These are phyloP conservation scores for Talaromyces verruculosus DNA, from an alignment of 2,329 filamentous ascomycete genomes.

Conservation along the genomic window DNA sequence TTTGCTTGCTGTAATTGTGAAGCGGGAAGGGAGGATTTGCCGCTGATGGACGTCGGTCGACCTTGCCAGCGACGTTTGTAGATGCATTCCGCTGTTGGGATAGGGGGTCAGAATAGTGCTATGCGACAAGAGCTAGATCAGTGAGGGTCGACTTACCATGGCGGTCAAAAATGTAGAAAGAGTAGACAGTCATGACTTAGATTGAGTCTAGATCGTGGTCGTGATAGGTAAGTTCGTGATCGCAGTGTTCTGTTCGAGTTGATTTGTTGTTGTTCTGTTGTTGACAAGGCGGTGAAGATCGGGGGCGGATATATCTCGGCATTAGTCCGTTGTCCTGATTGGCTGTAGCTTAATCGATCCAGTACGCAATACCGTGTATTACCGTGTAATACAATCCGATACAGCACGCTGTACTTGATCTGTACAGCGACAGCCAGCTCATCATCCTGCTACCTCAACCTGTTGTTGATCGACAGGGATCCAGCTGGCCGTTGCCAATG, in stretches of 20 bases:
- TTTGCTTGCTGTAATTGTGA: constrained; percentile 49
- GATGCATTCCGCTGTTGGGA: constrained; percentile 90
- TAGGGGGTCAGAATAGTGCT: background rate
- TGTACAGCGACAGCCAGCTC: constrained; percentile 1
- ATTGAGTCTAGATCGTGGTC: background rate
- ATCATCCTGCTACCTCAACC: background rate
- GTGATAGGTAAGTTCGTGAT: background rate
- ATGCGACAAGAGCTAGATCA: constrained; percentile 12
- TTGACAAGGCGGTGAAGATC: constrained; percentile 3
- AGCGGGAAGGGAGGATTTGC: constrained; percentile 48
- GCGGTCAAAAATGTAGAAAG: constrained; percentile 98
- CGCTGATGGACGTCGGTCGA: constrained; percentile 47
- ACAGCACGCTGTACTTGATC: background rate
- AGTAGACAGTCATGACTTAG: constrained; percentile 79
- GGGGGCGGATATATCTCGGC: background rate
- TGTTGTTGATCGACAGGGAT: constrained; percentile 10
- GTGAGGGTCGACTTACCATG: constrained; percentile 66
- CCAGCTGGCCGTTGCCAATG: background rate
- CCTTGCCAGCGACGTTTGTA: constrained; percentile 85
- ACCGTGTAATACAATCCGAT: background rate
- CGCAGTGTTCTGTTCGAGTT: background rate
- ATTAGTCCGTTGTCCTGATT: background rate
- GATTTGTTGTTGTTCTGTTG: background rate
- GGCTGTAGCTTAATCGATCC: background rate
- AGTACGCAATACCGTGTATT: constrained; percentile 2